Percentiles rank a stretch among this genome's conserved stretches.
Conservation (phyloP, 805 yeast species). For the Saitoella complicata region DNA sequence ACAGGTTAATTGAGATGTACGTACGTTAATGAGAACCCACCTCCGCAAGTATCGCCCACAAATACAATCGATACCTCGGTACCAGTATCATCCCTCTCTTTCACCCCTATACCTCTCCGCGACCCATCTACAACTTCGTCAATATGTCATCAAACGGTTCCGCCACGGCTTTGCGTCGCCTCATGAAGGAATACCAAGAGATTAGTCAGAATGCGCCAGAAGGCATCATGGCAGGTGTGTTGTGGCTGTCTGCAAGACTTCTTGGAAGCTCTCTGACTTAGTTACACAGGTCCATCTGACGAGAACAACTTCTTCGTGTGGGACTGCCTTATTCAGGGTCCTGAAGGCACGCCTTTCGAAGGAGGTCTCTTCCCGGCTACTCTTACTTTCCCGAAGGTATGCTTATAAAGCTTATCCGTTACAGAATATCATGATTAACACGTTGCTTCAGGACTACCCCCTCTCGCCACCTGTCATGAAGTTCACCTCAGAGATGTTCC, state of each 20-base stretch:
- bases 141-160: too few relatives aligned
- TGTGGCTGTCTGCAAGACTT: background rate
- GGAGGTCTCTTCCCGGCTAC: conserved; percentile 76
- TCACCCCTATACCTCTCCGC: too few relatives aligned
- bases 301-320: conserved; percentile 45
- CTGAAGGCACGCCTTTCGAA: conserved; percentile 69
- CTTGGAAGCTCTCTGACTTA: background rate
- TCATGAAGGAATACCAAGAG: conserved; percentile 80
- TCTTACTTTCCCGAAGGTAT: conserved; percentile 42
- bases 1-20: too few relatives aligned
- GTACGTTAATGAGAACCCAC: too few relatives aligned
- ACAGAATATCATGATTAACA: background rate
- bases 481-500: conserved; percentile 69
- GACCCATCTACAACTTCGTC: too few relatives aligned
- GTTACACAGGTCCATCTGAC: conserved; percentile 5
- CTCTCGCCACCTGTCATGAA: conserved; percentile 62
- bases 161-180: conserved; percentile 66
- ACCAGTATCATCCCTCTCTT: too few relatives aligned
- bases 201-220: conserved; percentile 78
- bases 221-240: conserved; percentile 73
- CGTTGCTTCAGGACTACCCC: conserved; percentile 46
- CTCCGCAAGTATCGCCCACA: too few relatives aligned
- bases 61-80: too few relatives aligned
- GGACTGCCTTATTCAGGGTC: conserved; percentile 78
- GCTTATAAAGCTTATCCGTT: background rate